Evolutionary conservation across 768 basidiomycete genomes (phyloP), one percentile per base, ranked within the genome.

Genomic region (Sarcodon aspratus): DNA sequence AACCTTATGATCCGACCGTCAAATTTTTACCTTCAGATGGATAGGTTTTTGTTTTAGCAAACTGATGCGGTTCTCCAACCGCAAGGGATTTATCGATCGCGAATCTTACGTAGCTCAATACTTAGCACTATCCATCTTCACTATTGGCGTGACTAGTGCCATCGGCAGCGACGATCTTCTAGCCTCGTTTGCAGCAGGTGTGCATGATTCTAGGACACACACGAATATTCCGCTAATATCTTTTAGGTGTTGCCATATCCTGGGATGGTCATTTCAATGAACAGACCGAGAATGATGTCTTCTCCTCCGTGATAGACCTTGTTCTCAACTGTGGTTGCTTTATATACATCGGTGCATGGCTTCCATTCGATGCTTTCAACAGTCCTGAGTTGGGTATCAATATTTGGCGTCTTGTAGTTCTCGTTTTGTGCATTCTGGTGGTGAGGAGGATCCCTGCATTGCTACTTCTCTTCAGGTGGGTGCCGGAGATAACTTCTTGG

Each of bases 51-150:
- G 66, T 0, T 91, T 91, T 58, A 79, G 82, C 10, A 70, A 77
- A 49, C 57, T 92, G 35, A 84, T 96, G 82, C 82, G 75, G 59
- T 63, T 78, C 33, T 78, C 80, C 13, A 80, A 86, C 50, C 62
- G 61, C 21, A 74, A 70, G 43, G 77, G 78, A 3, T 76, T 76
- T 51, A 79, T 89, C 48, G 85, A 89, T 61, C 74, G 82, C 18
- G 85, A 93, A 66, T 91, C 89, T 1, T 94, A 82, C 60, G 79
- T 94, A 15, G 86, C 88, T 1, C 92, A 96, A 60, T 89, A 83
- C 58, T 65, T 89, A 10, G 79, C 84, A 0, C 64, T 91, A 9
- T 68, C 86, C 0, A 63, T 90, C 13, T 80, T 92, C 55, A 82
- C 79, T 0, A 77, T 79, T 27, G 94, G 93, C n/a, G 64, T 89